phyloP scores from a whole-genome alignment of 2,329 filamentous ascomycete species.

The Scedosporium apiospermum region DNA sequence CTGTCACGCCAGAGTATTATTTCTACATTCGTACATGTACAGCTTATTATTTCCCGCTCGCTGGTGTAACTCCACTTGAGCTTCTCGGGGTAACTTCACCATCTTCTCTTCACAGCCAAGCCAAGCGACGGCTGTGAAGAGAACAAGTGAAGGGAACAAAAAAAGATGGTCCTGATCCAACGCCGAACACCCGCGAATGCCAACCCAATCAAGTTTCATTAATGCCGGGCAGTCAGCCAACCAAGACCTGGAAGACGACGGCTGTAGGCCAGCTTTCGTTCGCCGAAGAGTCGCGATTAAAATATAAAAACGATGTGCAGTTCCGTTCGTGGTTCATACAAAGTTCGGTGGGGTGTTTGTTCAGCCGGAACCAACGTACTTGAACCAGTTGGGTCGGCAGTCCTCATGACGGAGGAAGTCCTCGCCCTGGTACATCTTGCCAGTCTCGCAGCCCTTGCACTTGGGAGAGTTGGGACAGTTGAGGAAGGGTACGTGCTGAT shows the following conservation, averaged over 20 bases:
- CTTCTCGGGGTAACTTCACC: too few species aligned
- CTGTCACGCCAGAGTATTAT: neutral
- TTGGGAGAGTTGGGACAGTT: conserved; percentile 97
- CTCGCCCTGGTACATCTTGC: conserved; percentile 82
- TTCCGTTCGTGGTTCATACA: neutral
- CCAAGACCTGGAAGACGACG: neutral
- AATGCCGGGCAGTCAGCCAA: neutral
- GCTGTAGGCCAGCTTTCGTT: neutral
- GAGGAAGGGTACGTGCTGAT: conserved; percentile 97
- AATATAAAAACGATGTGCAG: too few species aligned
- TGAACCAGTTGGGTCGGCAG: conserved; percentile 95
- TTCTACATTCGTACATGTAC: neutral
- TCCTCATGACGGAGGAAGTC: conserved; percentile 81
- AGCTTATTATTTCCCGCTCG: neutral
- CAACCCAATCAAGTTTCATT: neutral
- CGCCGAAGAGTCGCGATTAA: neutral
- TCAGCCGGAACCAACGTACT: conserved; percentile 75
- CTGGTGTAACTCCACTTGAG: too few species aligned
- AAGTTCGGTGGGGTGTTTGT: conserved; percentile 7
- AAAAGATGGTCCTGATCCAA: neutral
- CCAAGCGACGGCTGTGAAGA: too few species aligned
- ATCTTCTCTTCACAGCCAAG: too few species aligned
- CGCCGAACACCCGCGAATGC: neutral
- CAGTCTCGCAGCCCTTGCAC: conserved; percentile 78
- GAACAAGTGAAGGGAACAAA: neutral